Base-by-base conservation (phyloP, 768 basidiomycete species). In the Lanmaoa rubissima region DNA sequence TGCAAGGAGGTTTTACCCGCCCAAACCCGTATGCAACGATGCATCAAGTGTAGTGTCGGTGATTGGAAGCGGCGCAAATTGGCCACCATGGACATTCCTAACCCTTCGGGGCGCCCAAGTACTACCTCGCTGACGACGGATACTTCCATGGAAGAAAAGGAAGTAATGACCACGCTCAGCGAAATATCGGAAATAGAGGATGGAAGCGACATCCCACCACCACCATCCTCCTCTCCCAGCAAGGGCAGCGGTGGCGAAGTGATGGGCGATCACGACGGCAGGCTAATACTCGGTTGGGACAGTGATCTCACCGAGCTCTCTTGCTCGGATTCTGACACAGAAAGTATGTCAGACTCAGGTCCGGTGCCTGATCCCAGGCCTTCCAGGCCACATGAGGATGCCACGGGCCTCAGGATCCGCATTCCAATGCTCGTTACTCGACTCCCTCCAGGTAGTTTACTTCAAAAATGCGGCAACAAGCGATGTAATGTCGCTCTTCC, bases 401-500 rank as follows among this genome's bases (percentile, higher is more conserved):
- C 38, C 19, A 48, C 51, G 3, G 32, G 51, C 26, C 8, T 59
- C 57, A 61, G 48, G 48, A 68, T 72, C n/a, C 61, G 43, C 35
- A 53, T 72, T 19, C 70, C 70, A 12, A 26, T 68, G 26, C 57
- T 72, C 41, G 31, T 53, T 4, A 36, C 53, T 0, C 65, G 14
- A 45, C 63, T 60, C 5, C 59, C 68, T 4, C 36, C 57, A 10
- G 57, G 46, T 5, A 36, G 21, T 11, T 8, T 5, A 5, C 39
- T 51, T 21, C 63, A 43, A 13, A 72, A 72, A 38, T 80, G 79
- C 53, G 66, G 61, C 3, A 71, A 69, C 52, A 62, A 64, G 40
- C 55, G 65, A 47, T 80, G 79, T 44, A 69, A 67, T 9, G 68
- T 70, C 34, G 60, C 66, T 7, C 60, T 81, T 28, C 64, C 72